A percentile compares a stretch with the other conserved stretches of the same genome.
These are phyloP conservation scores for Nevesoporus exiguus DNA, from an alignment of 768 basidiomycete species.

Conservation along the genomic window DNA sequence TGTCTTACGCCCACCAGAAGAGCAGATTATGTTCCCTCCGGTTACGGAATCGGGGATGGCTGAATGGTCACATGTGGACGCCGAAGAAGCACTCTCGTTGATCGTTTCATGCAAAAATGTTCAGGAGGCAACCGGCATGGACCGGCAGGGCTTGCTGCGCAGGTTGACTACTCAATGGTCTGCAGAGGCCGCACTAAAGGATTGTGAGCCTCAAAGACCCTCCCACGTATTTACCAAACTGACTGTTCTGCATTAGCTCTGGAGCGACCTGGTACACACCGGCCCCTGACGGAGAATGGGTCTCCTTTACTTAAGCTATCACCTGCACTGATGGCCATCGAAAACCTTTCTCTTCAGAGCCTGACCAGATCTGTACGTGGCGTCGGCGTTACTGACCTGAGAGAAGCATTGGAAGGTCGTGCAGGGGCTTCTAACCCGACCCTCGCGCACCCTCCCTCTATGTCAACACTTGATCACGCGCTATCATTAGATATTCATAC, in stretches of 20 bases:
- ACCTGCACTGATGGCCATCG: constrained; percentile 85
- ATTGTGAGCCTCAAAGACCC: constrained; percentile 51
- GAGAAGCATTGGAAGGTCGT: constrained; percentile 86
- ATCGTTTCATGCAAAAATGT: constrained; percentile 52
- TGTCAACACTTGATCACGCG: constrained; percentile 73
- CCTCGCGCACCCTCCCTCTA: constrained; percentile 62
- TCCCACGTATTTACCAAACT: constrained; percentile 11
- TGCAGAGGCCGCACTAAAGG: constrained; percentile 65
- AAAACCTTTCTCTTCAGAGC: constrained; percentile 86
- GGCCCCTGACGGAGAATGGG: constrained; percentile 65
- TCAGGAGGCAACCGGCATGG: constrained; percentile 62
- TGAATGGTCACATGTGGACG: constrained; percentile 43
- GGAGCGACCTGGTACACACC: constrained; percentile 50
- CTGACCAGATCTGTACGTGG: constrained; percentile 73
- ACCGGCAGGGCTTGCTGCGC: constrained; percentile 50
- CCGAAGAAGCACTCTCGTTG: constrained; percentile 51
- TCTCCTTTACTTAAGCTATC: constrained; percentile 78
- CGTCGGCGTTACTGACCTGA: constrained; percentile 82
- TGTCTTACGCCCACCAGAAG: constrained; percentile 42
- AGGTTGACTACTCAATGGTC: constrained; percentile 66
- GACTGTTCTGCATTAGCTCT: constrained; percentile 40
- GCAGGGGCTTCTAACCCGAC: constrained; percentile 79
- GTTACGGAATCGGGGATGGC: constrained; percentile 21
- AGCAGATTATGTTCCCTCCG: constrained; percentile 41
- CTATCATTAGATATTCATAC: constrained; percentile 44